Evolutionary conservation across 106 monocot genomes (phyloP).

Genomic region (Ottelia alismoides): DNA sequence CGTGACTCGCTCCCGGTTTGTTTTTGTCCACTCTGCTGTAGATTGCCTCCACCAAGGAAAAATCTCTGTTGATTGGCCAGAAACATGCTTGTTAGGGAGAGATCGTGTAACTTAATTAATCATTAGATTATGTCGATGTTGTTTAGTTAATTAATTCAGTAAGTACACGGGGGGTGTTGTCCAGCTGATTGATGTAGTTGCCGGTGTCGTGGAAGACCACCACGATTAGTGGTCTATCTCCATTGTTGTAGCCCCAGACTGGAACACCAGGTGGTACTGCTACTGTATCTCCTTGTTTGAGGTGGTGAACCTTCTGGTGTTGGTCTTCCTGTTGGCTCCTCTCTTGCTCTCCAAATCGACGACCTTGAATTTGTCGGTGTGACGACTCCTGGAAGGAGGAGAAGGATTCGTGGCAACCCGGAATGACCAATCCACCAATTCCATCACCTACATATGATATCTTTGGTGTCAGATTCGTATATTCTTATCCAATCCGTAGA

Average conservation of each 20-base stretch:
- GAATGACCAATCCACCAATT: no score
- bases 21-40: neutral
- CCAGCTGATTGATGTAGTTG: constrained; percentile 47
- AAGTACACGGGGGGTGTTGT: constrained; percentile 20
- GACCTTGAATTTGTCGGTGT: neutral
- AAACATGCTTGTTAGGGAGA: no score
- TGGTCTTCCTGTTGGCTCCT: constrained; percentile 41
- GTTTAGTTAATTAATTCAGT: no score
- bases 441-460: neutral
- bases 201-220: constrained; percentile 24
- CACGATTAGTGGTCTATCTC: constrained; percentile 28
- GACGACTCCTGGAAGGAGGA: neutral
- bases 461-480: no score
- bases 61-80: constrained; percentile 1
- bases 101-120: no score
- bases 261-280: constrained; percentile 44
- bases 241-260: constrained; percentile 50
- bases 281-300: constrained; percentile 41
- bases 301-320: constrained; percentile 25
- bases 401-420: constrained; percentile 7
- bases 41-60: neutral
- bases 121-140: no score
- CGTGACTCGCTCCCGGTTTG: no score
- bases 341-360: constrained; percentile 5
- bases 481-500: no score